Base-by-base conservation (phyloP, 1,284 basidiomycete genomes). In the Erythrobasidium hasegawianum region DNA sequence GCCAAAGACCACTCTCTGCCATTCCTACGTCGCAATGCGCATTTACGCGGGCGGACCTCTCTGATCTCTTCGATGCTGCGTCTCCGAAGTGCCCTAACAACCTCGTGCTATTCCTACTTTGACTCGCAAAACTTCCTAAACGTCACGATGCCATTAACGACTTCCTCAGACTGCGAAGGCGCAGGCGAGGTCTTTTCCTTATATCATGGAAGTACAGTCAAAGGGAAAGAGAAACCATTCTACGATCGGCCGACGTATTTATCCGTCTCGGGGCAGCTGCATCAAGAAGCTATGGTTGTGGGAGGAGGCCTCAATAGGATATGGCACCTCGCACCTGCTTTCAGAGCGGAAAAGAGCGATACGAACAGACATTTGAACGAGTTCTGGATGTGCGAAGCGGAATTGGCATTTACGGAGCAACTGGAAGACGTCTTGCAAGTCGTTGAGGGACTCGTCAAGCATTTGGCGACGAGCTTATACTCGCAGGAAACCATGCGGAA, bases 351-450 rank as follows among this genome's bases (percentile, higher is more conserved):
- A 74, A 85, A 85, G 7, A 89, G 86, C 2, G 83, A 87, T 72
- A 97, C 95, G 1, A 85, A 85, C 56, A 83, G 95, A n/a, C 95
- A 99, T 77, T 83, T 99, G 7, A 85, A 90, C 55, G 96, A 99
- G 76, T 99, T 98, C 77, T 96, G 91, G 89, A 98, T 98, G 95
- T 83, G 96, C 64, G 95, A 99, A 78, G 92, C 89, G 0, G 95
- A 96, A 76, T 85, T 89, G 80, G 85, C 85, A 0, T 89, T 89
- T 75, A 72, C 78, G n/a, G 61, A 75, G 3, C 69, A 72, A 5
- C 71, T 81, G 26, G 75, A 78, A 10, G 83, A 84, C 20, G 78
- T 96, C 14, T 88, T 89, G 76, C 79, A 81, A 43, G 80, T 91
- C 22, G 85, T 88, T 1, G 91, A 96, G 77, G 81, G 80, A 22